Evolutionary conservation across 139 green algal genomes (phyloP).

Genomic region (Tetradesmus lagerheimii): DNA sequence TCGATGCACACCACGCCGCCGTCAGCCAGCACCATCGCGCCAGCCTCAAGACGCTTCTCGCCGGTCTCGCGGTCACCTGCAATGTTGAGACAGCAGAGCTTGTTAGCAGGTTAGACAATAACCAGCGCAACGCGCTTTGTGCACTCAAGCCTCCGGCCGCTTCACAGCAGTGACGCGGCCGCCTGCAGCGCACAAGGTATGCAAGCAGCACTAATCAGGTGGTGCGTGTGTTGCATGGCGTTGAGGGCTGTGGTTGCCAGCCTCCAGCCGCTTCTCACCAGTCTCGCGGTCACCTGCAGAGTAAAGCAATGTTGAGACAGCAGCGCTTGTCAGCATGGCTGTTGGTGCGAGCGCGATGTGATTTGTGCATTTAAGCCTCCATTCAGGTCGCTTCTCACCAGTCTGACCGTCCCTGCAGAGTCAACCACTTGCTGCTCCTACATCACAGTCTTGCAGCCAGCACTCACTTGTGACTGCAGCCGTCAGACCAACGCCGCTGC

Average conservation of each 20-base stretch:
- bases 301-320: too few relatives aligned
- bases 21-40: constrained; percentile 99
- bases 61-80: constrained; percentile 69
- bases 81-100: neutral
- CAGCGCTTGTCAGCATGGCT: too few relatives aligned
- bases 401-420: neutral
- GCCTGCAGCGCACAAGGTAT: neutral
- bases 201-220: too few relatives aligned
- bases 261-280: constrained; percentile 90
- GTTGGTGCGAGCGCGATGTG: too few relatives aligned
- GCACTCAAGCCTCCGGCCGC: too few relatives aligned
- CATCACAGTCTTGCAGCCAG: too few relatives aligned
- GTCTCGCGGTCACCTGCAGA: constrained; percentile 44
- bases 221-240: too few relatives aligned
- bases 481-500: constrained; percentile 97
- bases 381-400: too few relatives aligned
- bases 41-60: constrained; percentile 96
- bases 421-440: neutral
- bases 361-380: too few relatives aligned
- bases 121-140: too few relatives aligned
- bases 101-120: too few relatives aligned
- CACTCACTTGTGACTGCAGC: constrained; percentile 94
- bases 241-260: neutral
- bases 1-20: constrained; percentile 99
- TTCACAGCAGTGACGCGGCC: neutral